Evolutionary conservation across 257 asterid species (phyloP), one percentile per base, ranked within the genome.

Genomic region (Lithospermum erythrorhizon): DNA sequence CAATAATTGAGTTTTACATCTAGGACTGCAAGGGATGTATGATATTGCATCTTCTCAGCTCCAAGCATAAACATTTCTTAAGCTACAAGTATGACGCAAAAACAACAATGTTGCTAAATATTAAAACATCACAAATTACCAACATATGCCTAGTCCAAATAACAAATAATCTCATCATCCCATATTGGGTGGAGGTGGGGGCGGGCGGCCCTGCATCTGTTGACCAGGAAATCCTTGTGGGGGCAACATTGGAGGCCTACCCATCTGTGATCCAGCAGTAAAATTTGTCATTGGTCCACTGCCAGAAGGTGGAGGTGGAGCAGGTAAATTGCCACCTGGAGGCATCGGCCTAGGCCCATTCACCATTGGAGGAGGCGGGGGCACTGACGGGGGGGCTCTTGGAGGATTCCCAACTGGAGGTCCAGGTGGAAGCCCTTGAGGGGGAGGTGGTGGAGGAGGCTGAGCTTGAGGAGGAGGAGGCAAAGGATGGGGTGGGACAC

Each of bases 341-440:
- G 95, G 98, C 96, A 87, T 87, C 55, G 98, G 95, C 79, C 96
- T 82, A 1, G 96, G 95, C 52, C 93, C 98, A 63, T 82, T 88
- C 49, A 59, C 77, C 83, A 79, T 69, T 37, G 90, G 83, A 20
- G 94, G 95, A 30, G 97, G 87, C 1, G 71, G 79, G 1, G 79
- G 87, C 1, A 70, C 87, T 13, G 87, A 32, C 9, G 69, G 77
- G 41, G 82, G 83, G 49, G 82, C 82, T 69, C 86, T 71, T 4
- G 87, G 87, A 64, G 73, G 83, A 67, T 80, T 78, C 55, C 81
- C 89, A 9, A 62, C 23, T 1, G 82, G 81, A 71, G 78, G 69
- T 58, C 76, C 81, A 0, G 83, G 82, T 48, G 87, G 89, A 0
- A 78, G 82, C 32, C 87, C 94, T 57, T 83, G 90, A n/a, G 87